A percentile compares a stretch with the other conserved stretches of the same genome.
Evolutionary conservation across 352 stramenopile species (phyloP).

Genomic region (Saprolegnia parasitica): DNA sequence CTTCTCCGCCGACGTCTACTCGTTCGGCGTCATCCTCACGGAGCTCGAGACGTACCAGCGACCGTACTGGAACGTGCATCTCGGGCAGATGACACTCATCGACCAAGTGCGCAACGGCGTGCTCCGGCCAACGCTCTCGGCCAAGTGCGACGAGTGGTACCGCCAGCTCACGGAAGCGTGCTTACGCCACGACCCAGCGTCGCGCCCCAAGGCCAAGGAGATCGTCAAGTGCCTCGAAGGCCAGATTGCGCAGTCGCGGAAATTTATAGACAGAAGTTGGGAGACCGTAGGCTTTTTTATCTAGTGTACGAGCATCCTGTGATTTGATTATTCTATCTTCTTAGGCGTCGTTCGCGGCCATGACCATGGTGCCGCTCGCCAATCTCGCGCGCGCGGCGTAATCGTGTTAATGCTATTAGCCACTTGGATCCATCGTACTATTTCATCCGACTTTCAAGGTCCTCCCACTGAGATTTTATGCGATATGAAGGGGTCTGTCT

Average conservation of each 20-base stretch:
- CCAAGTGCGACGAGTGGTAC: slow-evolving; percentile 2
- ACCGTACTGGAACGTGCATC: slow-evolving; percentile 5
- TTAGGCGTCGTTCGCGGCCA: not conserved
- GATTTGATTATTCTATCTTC: not conserved
- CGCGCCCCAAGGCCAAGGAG: not conserved
- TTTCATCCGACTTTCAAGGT: no score
- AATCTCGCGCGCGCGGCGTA: not conserved
- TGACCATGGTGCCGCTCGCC: not conserved
- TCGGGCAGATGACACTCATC: slow-evolving; percentile 6
- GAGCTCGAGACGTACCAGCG: slow-evolving; percentile 16
- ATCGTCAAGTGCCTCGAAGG: not conserved
- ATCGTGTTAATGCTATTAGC: slow-evolving; percentile 2
- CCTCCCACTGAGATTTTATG: no score
- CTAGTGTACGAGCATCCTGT: not conserved
- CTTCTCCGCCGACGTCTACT: slow-evolving; percentile 24
- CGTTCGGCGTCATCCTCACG: slow-evolving; percentile 26
- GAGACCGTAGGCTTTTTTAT: slow-evolving; percentile 1
- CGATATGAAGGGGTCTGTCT: no score
- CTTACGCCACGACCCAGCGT: not conserved
- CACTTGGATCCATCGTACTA: not conserved
- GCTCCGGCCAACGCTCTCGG: not conserved
- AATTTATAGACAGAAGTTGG: slow-evolving; percentile 5
- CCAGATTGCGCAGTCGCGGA: not conserved
- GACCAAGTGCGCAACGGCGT: slow-evolving; percentile 5
- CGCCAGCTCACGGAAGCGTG: not conserved